Percentiles rank a stretch among this genome's conserved stretches.
Conservation (phyloP, 352 stramenopile species). For the Phytophthora idaei region DNA sequence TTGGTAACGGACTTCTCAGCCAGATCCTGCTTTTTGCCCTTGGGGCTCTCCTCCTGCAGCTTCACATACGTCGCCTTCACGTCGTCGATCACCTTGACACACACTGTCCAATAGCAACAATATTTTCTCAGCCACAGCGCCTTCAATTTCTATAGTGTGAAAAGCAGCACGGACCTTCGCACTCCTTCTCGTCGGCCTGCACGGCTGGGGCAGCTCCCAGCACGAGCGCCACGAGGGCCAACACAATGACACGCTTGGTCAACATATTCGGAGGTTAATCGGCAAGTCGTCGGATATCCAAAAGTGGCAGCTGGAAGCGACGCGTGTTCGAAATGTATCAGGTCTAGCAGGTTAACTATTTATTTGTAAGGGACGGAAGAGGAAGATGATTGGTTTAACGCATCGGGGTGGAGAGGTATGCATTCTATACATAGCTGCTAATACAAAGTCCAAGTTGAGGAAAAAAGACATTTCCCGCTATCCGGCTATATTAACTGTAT, state of each 20-base stretch:
- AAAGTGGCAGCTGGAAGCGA: conserved; percentile 33
- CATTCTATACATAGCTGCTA: background rate
- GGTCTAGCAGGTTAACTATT: conserved; percentile 6
- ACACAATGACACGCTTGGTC: conserved; percentile 61
- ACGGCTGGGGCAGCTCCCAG: conserved; percentile 38
- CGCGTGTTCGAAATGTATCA: conserved; percentile 21
- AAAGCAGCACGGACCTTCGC: conserved; percentile 78
- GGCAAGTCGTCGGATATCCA: conserved; percentile 22
- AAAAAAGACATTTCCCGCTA: background rate
- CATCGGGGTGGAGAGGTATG: conserved; percentile 15
- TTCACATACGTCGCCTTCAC: conserved; percentile 77
- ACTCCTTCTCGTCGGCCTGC: conserved; percentile 78
- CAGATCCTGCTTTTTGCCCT: conserved; percentile 79
- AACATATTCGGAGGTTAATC: conserved; percentile 45
- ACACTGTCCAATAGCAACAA: conserved; percentile 65
- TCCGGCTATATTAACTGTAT: conserved; percentile 38
- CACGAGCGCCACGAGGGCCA: conserved; percentile 73
- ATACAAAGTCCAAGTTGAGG: conserved; percentile 13
- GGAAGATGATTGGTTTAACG: conserved; percentile 2
- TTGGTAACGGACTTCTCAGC: conserved; percentile 87
- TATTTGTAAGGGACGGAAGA: background rate
- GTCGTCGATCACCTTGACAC: conserved; percentile 91
- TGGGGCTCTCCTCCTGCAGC: conserved; percentile 72
- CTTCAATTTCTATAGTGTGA: conserved; percentile 1
- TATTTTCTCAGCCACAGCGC: background rate